A percentile compares a stretch with the other conserved stretches of the same genome.
phyloP scores from a whole-genome alignment of 2,329 filamentous ascomycete genomes.

The Apiospora sp. region DNA sequence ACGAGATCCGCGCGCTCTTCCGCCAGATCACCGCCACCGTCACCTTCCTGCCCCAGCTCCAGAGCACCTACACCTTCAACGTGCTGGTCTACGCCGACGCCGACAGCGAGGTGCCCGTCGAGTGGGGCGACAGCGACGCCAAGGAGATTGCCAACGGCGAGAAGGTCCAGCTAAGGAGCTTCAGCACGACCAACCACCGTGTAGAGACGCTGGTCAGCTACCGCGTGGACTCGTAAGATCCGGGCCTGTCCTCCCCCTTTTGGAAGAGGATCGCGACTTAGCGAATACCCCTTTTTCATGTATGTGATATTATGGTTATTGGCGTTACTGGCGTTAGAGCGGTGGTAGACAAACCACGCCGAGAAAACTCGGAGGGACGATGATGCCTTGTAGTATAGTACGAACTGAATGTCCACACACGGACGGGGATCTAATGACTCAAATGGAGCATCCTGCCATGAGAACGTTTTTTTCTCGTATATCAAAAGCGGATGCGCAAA shows the following conservation, averaged over 20 bases:
- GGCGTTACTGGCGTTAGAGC: slow-evolving; percentile 1
- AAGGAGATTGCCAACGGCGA: slow-evolving; percentile 96
- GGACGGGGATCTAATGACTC: background rate
- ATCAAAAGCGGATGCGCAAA: background rate
- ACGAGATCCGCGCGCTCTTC: slow-evolving; percentile 96
- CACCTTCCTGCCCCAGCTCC: slow-evolving; percentile 92
- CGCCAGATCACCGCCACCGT: slow-evolving; percentile 97
- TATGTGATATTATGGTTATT: slow-evolving; percentile 1
- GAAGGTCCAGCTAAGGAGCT: slow-evolving; percentile 93
- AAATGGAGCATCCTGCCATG: background rate
- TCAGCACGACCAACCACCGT: slow-evolving; percentile 92
- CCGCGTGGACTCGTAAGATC: slow-evolving; percentile 49
- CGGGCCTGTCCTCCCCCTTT: background rate
- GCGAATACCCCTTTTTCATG: background rate
- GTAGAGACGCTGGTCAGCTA: slow-evolving; percentile 98
- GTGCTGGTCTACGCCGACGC: slow-evolving; percentile 97
- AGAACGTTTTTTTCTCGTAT: too few species aligned
- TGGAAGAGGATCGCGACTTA: background rate
- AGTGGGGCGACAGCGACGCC: slow-evolving; percentile 98
- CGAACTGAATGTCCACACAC: background rate
- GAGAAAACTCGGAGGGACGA: background rate
- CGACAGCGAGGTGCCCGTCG: slow-evolving; percentile 93
- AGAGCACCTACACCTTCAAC: slow-evolving; percentile 97
- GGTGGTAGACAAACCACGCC: background rate
- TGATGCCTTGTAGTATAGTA: slow-evolving; percentile 13